phyloP scores from a whole-genome alignment of 805 yeast genomes.

The Kuraishia borneana region DNA sequence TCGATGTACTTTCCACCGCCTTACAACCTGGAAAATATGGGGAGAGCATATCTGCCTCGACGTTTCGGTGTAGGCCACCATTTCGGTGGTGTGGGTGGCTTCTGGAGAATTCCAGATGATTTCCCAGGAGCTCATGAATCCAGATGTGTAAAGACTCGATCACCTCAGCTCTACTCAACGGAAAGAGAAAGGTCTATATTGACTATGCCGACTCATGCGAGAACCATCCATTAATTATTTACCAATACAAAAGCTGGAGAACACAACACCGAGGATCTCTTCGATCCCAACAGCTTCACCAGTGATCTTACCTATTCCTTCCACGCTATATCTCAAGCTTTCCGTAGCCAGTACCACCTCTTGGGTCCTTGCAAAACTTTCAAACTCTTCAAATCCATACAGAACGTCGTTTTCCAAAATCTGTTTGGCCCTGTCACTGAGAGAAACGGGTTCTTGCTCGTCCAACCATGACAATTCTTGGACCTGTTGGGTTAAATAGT shows the following conservation, averaged over 20 bases:
- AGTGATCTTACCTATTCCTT: slow-evolving; percentile 86
- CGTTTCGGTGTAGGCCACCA: slow-evolving; percentile 16
- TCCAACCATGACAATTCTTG: slow-evolving; percentile 35
- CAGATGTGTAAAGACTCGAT: too few species aligned
- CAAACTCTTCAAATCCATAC: slow-evolving; percentile 60
- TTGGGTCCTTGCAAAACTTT: slow-evolving; percentile 31
- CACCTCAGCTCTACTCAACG: too few species aligned
- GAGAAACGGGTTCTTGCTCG: slow-evolving; percentile 51
- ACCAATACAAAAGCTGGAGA: slow-evolving; percentile 89
- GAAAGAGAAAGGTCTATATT: too few species aligned
- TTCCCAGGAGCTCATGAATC: slow-evolving; percentile 16
- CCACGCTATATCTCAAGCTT: slow-evolving; percentile 58
- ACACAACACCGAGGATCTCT: slow-evolving; percentile 84
- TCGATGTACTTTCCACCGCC: slow-evolving; percentile 29
- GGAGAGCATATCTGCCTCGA: slow-evolving; percentile 34
- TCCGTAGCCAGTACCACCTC: slow-evolving; percentile 81
- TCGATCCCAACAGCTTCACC: slow-evolving; percentile 86
- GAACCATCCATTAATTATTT: too few species aligned
- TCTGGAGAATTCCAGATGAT: slow-evolving; percentile 23
- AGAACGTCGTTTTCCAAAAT: slow-evolving; percentile 67
- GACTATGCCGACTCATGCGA: too few species aligned
- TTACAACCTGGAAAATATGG: slow-evolving; percentile 16
- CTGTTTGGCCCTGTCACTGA: slow-evolving; percentile 70
- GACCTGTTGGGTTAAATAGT: slow-evolving; percentile 32
- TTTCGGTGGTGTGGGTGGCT: slow-evolving; percentile 20